These are phyloP conservation scores for Papilionanthe hybrid DNA, from an alignment of 116 monocot species.

Conservation along the genomic window DNA sequence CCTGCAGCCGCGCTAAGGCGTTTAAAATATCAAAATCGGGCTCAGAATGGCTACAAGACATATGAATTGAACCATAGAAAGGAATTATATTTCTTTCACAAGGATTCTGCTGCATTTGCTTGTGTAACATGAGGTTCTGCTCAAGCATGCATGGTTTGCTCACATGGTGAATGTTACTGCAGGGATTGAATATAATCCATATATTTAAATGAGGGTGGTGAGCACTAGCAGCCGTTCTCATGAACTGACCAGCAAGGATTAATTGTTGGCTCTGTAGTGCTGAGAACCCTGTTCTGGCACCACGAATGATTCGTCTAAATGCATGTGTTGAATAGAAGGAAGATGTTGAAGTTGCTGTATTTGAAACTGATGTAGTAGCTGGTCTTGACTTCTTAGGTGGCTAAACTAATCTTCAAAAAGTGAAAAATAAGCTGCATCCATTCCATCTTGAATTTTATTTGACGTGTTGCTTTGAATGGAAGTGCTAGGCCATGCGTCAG, in stretches of 20 bases:
- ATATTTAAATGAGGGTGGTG: conserved; percentile 32
- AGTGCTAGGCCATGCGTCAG: conserved; percentile 46
- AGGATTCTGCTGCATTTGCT: conserved; percentile 31
- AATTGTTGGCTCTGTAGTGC: conserved; percentile 34
- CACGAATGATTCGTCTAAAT: conserved; percentile 27
- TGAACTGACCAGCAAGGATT: conserved; percentile 43
- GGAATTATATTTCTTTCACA: too few species aligned
- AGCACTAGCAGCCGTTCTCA: conserved; percentile 22
- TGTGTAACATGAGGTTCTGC: conserved; percentile 40
- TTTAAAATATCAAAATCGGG: conserved; percentile 38
- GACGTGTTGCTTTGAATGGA: conserved; percentile 17
- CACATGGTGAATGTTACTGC: conserved; percentile 37
- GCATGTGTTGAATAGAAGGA: too few species aligned
- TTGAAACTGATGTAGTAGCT: conserved; percentile 48
- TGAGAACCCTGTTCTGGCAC: conserved; percentile 34
- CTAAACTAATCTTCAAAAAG: conserved; percentile 43
- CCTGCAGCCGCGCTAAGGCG: conserved; percentile 47
- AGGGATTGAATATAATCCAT: conserved; percentile 41
- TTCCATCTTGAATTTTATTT: conserved; percentile 31
- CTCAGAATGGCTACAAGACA: conserved; percentile 27
- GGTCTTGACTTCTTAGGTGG: conserved; percentile 42
- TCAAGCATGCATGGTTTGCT: conserved; percentile 51
- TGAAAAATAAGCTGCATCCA: conserved; percentile 23
- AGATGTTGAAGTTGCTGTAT: conserved; percentile 45
- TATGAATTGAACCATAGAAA: conserved; percentile 47